Evolutionary conservation across 495 filamentous ascomycete species (phyloP).

Genomic region (Xylaria grammica): DNA sequence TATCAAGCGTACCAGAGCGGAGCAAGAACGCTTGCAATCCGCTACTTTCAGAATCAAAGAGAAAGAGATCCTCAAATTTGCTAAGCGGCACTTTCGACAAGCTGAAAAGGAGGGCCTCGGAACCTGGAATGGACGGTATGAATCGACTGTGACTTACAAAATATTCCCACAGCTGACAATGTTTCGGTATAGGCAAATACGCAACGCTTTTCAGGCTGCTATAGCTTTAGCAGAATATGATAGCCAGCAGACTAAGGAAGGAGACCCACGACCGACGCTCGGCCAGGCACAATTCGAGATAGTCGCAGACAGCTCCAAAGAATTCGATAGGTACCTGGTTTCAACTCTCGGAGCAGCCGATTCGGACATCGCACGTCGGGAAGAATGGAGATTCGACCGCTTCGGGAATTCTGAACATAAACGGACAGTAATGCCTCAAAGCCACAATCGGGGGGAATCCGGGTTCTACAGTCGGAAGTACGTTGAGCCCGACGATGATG

Average conservation of each 20-base stretch:
- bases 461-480: not conserved
- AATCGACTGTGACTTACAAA: not conserved
- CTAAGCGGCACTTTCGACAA: conserved; percentile 20
- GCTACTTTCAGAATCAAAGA: conserved; percentile 26
- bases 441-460: conserved; percentile 3
- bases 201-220: conserved; percentile 42
- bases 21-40: conserved; percentile 19
- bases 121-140: conserved; percentile 37
- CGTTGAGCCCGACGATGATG: conserved; percentile 1
- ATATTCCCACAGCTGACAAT: not conserved
- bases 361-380: conserved; percentile 25
- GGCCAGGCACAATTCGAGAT: conserved; percentile 30
- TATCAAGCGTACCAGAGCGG: conserved; percentile 31
- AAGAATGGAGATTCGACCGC: conserved; percentile 22
- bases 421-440: not conserved
- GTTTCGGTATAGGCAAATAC: conserved; percentile 23
- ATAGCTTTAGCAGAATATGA: conserved; percentile 34
- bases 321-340: conserved; percentile 35
- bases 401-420: conserved; percentile 2
- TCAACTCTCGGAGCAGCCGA: conserved; percentile 25
- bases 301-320: conserved; percentile 29
- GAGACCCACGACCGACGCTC: conserved; percentile 16
- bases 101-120: conserved; percentile 21
- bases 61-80: conserved; percentile 23
- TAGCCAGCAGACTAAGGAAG: conserved; percentile 12